phyloP scores from a whole-genome alignment of 2,329 filamentous ascomycete species.

The Ceratocystis cubensis region DNA sequence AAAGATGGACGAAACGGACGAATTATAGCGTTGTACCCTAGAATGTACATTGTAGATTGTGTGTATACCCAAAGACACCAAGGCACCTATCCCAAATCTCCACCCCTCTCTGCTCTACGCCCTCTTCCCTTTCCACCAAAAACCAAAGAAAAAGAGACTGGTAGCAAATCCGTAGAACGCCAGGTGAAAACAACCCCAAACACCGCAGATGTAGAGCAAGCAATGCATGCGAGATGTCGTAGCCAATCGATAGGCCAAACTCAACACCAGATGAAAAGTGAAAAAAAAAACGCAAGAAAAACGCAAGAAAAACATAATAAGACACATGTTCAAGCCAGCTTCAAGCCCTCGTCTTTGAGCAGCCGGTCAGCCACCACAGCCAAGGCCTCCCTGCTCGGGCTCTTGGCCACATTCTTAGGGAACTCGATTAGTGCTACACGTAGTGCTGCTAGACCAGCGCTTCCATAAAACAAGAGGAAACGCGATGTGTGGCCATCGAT shows the following conservation, averaged over 20 bases:
- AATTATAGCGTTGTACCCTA: background rate
- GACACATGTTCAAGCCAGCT: constrained; percentile 29
- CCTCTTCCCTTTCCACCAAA: background rate
- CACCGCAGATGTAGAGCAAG: constrained; percentile 12
- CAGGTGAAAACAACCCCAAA: constrained; percentile 11
- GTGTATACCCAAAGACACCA: background rate
- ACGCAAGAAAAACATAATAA: constrained; percentile 4
- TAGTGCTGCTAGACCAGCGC: constrained; percentile 58
- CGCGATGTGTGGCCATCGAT: constrained; percentile 60
- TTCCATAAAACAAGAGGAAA: constrained; percentile 72
- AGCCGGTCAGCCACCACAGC: constrained; percentile 42
- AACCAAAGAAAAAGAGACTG: background rate
- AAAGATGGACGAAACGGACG: background rate
- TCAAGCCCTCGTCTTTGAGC: constrained; percentile 38
- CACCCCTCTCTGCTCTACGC: background rate
- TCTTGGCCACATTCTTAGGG: constrained; percentile 41
- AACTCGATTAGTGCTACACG: constrained; percentile 61
- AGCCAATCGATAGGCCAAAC: background rate
- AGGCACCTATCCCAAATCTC: background rate
- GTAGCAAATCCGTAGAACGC: constrained; percentile 4
- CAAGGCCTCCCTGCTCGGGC: constrained; percentile 40
- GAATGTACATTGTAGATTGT: background rate
- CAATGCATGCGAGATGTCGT: background rate
- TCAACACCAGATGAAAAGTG: constrained; percentile 7
- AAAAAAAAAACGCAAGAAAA: constrained; percentile 4